Evolutionary conservation across 73 alveolate genomes (phyloP), one percentile per base, ranked within the genome.

Genomic region (Symbiodinium natans): DNA sequence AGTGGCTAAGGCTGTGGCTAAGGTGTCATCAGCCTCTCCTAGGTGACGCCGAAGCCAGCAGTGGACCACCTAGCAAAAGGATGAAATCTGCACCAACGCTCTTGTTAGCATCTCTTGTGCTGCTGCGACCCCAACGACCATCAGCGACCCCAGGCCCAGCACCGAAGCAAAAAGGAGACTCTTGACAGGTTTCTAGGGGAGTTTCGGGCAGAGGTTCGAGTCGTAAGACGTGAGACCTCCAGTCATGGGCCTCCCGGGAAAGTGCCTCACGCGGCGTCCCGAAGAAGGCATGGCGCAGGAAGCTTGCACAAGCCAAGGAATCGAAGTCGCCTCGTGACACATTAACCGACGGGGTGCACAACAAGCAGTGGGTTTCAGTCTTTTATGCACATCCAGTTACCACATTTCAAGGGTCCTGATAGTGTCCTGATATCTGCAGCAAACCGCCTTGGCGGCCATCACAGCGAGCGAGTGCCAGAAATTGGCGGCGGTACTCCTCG

Each of bases 221-320:
- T n/a, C n/a, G n/a, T n/a, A n/a, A n/a, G n/a, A n/a, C n/a, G n/a
- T n/a, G n/a, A n/a, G n/a, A n/a, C n/a, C n/a, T n/a, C n/a, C n/a
- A n/a, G n/a, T n/a, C n/a, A n/a, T 36, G 48, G 85, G 36, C 95
- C 95, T 88, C 95, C 71, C 95, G 59, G 15, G 95, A 48, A n/a
- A 88, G 42, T 5, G 95, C 95, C 41, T 88, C 95, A 17, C 85
- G 85, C 21, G 95, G 95, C 39, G 85, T 36, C 13, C 95, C 95
- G 42, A 88, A 88, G 71, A 88, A 88, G 85, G 95, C 95, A 23
- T 88, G 95, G 34, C 95, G 95, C 25, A 88, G 43, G 86, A 88
- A 88, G 71, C 95, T 41, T 10, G 74, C 42, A 42, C 95, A 88
- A 23, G 85, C 95, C 85, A 63, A 63, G 73, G 86, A 63, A 73